These are phyloP conservation scores for Lodderomyces jiufengensis DNA, from an alignment of 1,139 yeast species.

Conservation along the genomic window DNA sequence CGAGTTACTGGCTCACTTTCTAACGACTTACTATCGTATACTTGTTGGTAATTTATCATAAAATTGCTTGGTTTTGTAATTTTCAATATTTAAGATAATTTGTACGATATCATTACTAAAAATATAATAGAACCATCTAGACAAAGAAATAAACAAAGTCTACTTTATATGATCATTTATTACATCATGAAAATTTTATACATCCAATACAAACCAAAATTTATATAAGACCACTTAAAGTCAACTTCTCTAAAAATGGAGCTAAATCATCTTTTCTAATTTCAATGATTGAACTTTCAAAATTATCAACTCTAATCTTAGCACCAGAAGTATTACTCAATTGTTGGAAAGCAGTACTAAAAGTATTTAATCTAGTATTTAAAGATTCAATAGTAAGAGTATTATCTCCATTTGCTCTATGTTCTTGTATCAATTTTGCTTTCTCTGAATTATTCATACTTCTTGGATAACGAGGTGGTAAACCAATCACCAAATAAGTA, in stretches of 20 bases:
- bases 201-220: too few relatives aligned
- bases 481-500: constrained; percentile 84
- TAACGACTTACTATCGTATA: too few relatives aligned
- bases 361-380: constrained; percentile 61
- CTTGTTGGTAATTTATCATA: too few relatives aligned
- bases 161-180: too few relatives aligned
- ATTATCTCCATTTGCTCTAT: constrained; percentile 26
- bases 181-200: too few relatives aligned
- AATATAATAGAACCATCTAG: too few relatives aligned
- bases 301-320: constrained; percentile 85
- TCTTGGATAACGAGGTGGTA: constrained; percentile 79
- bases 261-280: constrained; percentile 82
- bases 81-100: too few relatives aligned
- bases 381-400: constrained; percentile 14
- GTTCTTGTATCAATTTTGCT: constrained; percentile 32
- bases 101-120: too few relatives aligned
- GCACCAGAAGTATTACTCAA: constrained; percentile 83
- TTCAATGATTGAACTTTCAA: constrained; percentile 91
- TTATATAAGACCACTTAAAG: constrained; percentile 21
- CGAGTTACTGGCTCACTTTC: too few relatives aligned
- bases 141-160: too few relatives aligned
- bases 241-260: constrained; percentile 78
- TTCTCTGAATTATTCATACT: constrained; percentile 48
- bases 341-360: constrained; percentile 87
- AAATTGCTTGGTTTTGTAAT: too few relatives aligned